These are phyloP conservation scores for Teunomyces aglyptinius DNA, from an alignment of 805 yeast genomes.

Conservation along the genomic window DNA sequence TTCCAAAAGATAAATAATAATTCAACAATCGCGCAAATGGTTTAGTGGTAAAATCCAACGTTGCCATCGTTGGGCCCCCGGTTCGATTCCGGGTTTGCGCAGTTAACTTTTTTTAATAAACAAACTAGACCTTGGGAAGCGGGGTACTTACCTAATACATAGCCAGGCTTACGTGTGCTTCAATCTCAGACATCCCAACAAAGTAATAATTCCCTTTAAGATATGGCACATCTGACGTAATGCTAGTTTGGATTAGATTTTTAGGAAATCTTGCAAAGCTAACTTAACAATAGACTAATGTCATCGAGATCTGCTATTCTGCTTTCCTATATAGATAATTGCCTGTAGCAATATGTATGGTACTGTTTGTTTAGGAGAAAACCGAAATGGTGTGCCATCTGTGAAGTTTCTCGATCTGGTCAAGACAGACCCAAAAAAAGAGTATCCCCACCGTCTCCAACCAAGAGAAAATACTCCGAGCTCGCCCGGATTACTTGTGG, in stretches of 20 bases:
- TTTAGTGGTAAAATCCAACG: slow-evolving; percentile 5
- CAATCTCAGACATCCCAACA: not conserved
- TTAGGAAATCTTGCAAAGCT: not conserved
- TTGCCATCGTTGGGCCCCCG: slow-evolving; percentile 6
- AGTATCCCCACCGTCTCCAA: not conserved
- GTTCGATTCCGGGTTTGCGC: slow-evolving; percentile 6
- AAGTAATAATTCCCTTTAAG: not conserved
- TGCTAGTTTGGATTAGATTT: not conserved
- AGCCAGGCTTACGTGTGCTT: not conserved
- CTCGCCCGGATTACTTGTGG: too few relatives aligned
- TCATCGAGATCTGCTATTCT: not conserved
- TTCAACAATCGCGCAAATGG: not conserved
- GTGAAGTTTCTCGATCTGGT: not conserved
- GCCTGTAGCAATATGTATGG: not conserved
- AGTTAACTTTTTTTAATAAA: not conserved
- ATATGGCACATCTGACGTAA: not conserved
- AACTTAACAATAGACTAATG: not conserved
- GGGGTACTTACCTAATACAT: not conserved
- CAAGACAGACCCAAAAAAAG: not conserved
- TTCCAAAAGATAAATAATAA: too few relatives aligned
- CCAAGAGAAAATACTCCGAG: not conserved
- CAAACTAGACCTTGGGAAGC: not conserved
- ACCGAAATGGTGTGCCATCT: not conserved
- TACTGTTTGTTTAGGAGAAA: not conserved
- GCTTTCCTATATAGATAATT: not conserved